Evolutionary conservation across 1,139 yeast species (phyloP).

Genomic region (Suhomyces wounanorum): DNA sequence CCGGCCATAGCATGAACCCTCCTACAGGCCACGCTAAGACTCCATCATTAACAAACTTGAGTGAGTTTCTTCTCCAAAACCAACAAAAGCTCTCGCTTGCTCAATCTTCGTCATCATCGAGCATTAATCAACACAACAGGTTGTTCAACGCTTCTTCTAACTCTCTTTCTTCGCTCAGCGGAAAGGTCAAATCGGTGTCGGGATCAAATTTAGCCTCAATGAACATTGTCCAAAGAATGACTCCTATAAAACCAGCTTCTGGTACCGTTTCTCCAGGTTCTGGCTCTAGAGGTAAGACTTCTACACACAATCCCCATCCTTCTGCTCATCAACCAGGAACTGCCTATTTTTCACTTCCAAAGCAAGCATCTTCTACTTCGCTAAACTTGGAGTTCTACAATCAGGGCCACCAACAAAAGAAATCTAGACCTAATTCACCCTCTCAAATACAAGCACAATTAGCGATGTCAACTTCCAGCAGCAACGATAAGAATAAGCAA

Average conservation of each 20-base stretch:
- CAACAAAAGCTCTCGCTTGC: conserved; percentile 18
- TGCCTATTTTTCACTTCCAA: conserved; percentile 21
- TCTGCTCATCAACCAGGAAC: conserved; percentile 16
- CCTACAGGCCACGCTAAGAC: conserved; percentile 12
- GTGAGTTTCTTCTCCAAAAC: conserved; percentile 32
- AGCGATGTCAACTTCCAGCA: conserved; percentile 4
- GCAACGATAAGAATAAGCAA: conserved; percentile 11
- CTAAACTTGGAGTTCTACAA: conserved; percentile 33
- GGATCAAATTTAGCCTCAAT: conserved; percentile 24
- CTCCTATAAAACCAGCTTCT: conserved; percentile 35
- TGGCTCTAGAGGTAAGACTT: conserved; percentile 7
- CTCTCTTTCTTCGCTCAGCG: conserved; percentile 30
- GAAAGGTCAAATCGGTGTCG: conserved; percentile 24
- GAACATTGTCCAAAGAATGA: conserved; percentile 36
- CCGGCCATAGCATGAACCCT: conserved; percentile 16
- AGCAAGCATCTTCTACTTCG: conserved; percentile 29
- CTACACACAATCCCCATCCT: conserved; percentile 10
- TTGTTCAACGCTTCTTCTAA: conserved; percentile 28
- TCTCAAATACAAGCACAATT: conserved; percentile 19
- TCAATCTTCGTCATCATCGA: conserved; percentile 7
- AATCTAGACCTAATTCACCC: conserved; percentile 48
- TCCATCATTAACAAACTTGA: conserved; percentile 32
- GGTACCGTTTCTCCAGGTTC: conserved; percentile 10
- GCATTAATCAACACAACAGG: conserved; percentile 17
- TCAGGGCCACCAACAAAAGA: conserved; percentile 24